Evolutionary conservation across 441 rosid species (phyloP).

Genomic region (Sinapis alba): DNA sequence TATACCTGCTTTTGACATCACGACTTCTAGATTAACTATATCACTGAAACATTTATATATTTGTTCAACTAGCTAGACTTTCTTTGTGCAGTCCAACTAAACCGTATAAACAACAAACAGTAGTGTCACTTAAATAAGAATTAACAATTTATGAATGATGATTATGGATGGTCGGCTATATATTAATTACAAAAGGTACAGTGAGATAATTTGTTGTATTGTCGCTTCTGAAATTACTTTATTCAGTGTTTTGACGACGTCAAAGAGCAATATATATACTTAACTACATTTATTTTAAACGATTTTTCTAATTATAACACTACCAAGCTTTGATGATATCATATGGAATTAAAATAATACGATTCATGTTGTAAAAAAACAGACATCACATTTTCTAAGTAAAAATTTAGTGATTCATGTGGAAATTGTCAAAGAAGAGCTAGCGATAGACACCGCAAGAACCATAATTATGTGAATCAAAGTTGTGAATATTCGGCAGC

Average conservation of each 20-base stretch:
- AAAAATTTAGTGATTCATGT: background rate
- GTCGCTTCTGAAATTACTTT: conserved; percentile 22
- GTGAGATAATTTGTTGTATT: conserved; percentile 5
- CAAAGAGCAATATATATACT: conserved; percentile 27
- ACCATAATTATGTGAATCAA: conserved; percentile 11
- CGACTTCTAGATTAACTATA: background rate
- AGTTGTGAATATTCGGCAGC: conserved; percentile 1
- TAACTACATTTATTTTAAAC: background rate
- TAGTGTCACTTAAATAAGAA: conserved; percentile 29
- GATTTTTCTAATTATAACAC: background rate
- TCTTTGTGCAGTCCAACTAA: background rate
- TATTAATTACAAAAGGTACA: conserved; percentile 25
- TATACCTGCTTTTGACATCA: background rate
- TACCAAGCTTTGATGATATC: conserved; percentile 9
- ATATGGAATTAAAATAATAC: background rate
- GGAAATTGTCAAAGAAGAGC: conserved; percentile 15
- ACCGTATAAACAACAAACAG: conserved; percentile 20
- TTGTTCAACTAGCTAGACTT: conserved; percentile 7
- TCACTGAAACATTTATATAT: background rate
- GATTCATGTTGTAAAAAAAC: background rate
- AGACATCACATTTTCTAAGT: conserved; percentile 14
- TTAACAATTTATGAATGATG: conserved; percentile 20
- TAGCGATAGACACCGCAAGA: background rate
- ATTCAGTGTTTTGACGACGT: conserved; percentile 39
- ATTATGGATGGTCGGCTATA: conserved; percentile 32